A percentile compares a stretch with the other conserved stretches of the same genome.
Evolutionary conservation across 495 filamentous ascomycete species (phyloP).

Genomic region (Aspergillus hancockii): DNA sequence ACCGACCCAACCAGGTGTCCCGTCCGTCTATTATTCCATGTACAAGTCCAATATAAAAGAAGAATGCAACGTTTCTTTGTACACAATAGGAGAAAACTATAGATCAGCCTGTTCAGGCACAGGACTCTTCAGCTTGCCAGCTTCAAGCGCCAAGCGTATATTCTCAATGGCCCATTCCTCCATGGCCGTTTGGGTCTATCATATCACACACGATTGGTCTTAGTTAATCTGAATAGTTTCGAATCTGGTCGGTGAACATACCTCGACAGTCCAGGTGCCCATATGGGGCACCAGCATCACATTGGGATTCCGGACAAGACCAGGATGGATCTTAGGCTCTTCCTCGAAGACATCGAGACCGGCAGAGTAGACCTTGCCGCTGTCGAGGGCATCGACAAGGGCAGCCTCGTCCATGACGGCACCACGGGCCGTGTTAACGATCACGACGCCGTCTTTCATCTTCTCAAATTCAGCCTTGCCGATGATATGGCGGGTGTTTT

Average conservation of each 20-base stretch:
- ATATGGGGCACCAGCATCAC: conserved; percentile 68
- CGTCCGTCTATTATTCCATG: conserved; percentile 3
- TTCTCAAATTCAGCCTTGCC: conserved; percentile 59
- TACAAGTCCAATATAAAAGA: not conserved
- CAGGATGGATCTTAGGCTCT: conserved; percentile 65
- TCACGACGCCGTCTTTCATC: conserved; percentile 72
- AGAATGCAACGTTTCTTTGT: not conserved
- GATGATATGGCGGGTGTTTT: conserved; percentile 67
- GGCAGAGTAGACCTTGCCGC: conserved; percentile 58
- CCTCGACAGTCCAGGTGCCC: conserved; percentile 68
- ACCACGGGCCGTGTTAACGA: conserved; percentile 72
- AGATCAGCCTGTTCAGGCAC: conserved; percentile 61
- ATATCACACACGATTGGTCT: not conserved
- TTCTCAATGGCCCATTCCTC: conserved; percentile 66
- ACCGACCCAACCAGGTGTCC: not conserved
- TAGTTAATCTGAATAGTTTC: not conserved
- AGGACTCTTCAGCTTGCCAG: conserved; percentile 54
- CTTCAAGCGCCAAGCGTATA: conserved; percentile 55
- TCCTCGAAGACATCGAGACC: conserved; percentile 73
- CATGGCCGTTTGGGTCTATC: conserved; percentile 63
- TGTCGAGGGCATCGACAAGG: conserved; percentile 61
- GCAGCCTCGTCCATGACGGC: conserved; percentile 73
- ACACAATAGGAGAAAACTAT: conserved; percentile 8
- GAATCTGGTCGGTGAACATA: conserved; percentile 28
- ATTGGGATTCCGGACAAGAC: conserved; percentile 58